Evolutionary conservation across 768 basidiomycete genomes (phyloP).

Genomic region (Mycena latifolia): DNA sequence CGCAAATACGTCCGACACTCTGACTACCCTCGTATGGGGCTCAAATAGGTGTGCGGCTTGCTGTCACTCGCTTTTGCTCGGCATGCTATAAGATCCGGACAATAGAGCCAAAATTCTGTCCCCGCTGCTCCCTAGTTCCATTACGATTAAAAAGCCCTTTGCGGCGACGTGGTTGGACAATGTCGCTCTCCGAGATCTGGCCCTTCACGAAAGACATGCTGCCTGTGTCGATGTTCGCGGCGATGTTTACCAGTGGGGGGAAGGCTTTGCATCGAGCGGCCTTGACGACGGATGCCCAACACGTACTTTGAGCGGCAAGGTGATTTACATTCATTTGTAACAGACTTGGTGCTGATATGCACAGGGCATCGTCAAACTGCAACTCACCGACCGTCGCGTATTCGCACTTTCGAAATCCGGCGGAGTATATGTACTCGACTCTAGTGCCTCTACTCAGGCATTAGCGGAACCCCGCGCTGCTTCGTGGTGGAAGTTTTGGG

Average conservation of each 20-base stretch:
- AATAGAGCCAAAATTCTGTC: conserved; percentile 61
- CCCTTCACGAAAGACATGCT: conserved; percentile 73
- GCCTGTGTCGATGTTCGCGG: conserved; percentile 85
- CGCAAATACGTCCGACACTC: conserved; percentile 27
- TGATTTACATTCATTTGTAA: conserved; percentile 42
- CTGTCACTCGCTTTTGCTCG: not conserved
- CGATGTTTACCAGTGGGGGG: conserved; percentile 89
- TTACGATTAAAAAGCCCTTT: conserved; percentile 62
- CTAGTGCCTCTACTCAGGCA: conserved; percentile 62
- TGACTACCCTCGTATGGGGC: conserved; percentile 77
- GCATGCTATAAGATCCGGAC: not conserved
- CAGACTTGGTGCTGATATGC: conserved; percentile 6
- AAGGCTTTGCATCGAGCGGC: conserved; percentile 58
- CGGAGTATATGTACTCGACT: conserved; percentile 76
- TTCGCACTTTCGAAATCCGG: conserved; percentile 88
- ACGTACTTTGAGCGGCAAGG: conserved; percentile 75
- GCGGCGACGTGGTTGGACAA: conserved; percentile 71
- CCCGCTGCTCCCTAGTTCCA: conserved; percentile 51
- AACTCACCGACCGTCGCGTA: conserved; percentile 69
- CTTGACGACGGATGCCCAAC: conserved; percentile 52
- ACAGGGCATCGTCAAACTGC: conserved; percentile 78
- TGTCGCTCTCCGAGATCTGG: conserved; percentile 80
- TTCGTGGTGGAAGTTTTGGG: conserved; percentile 75
- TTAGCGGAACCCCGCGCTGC: conserved; percentile 52
- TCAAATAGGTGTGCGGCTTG: conserved; percentile 70